Evolutionary conservation across 352 stramenopile species (phyloP), one percentile per base, ranked within the genome.

Genomic region (Phytophthora kernoviae): DNA sequence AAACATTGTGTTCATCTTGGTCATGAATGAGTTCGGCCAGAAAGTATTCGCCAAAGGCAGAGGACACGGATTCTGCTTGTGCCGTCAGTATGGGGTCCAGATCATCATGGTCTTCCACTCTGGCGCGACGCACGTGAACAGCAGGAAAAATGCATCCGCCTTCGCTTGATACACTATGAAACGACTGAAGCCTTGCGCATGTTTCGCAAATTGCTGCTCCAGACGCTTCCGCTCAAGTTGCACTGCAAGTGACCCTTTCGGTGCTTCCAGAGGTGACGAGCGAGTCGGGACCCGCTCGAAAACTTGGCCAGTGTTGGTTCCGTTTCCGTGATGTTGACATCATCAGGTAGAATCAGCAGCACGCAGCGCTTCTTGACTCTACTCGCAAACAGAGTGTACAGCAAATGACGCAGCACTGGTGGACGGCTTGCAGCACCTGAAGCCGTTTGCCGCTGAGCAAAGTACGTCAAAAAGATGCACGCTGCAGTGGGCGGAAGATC

Each of bases 41-140:
- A 58, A 97, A 98, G 62, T 94, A 98, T n/a, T 96, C 82, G 11
- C 93, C 93, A 51, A 96, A 98, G 0, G 80, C 69, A 9, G 73
- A 68, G 10, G 79, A 68, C 7, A 98, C 74, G 3, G 72, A 54
- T 47, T 88, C 73, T 45, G 78, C 84, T 54, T 94, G 85, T 9
- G 60, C 45, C 15, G 65, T 71, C 3, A 94, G 58, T 47, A 94
- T 89, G 14, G 82, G 83, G 24, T 88, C 77, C 4, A 94, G 63
- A 50, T 94, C 85, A 42, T 94, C 85, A 43, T 93, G 84, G 61
- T 94, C 85, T 72, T 94, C 85, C 10, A 94, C 83, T 34, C 84
- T 77, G 0, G 85, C 85, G 7, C 77, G 78, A 15, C 83, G 79
- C 10, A 94, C 71, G 54, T 83, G 73, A 0, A 91, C 57, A 0